Conservation (phyloP, 2,329 filamentous ascomycete species). For the Colletotrichum lini region DNA sequence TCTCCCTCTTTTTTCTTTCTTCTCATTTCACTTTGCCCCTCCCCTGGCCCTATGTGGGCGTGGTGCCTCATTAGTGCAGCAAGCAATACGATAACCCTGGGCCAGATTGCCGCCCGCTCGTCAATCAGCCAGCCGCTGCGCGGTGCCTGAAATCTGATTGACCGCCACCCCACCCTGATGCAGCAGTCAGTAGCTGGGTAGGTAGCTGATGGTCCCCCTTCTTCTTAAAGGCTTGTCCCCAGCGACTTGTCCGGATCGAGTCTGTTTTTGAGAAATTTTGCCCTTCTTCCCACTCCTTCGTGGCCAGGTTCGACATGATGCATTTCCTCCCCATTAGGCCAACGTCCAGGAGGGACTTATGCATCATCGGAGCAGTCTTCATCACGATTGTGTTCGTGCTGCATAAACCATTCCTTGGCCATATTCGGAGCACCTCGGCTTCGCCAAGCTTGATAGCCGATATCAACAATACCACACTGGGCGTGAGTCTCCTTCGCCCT, state of each 20-base stretch:
- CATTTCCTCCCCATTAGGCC: conserved; percentile 19
- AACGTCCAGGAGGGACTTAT: conserved; percentile 26
- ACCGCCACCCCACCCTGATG: neutral
- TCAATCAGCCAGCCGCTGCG: neutral
- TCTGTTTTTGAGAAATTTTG: neutral
- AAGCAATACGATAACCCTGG: neutral
- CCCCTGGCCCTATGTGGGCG: too few species aligned
- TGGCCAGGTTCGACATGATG: conserved; percentile 9
- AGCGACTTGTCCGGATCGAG: neutral
- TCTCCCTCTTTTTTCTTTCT: too few species aligned
- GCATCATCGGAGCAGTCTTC: conserved; percentile 17
- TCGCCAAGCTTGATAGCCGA: conserved; percentile 2
- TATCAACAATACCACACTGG: conserved; percentile 33
- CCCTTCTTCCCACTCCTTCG: neutral
- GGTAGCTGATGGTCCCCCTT: too few species aligned
- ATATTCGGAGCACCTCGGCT: conserved; percentile 3
- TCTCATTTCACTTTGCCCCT: too few species aligned
- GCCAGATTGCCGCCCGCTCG: neutral
- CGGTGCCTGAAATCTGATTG: too few species aligned
- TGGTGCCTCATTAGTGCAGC: neutral
- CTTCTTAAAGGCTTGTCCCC: conserved; percentile 4
- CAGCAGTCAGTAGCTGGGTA: neutral
- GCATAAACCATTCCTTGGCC: conserved; percentile 26
- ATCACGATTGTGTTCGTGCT: conserved; percentile 6
- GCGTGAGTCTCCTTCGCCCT: conserved; percentile 7